These are phyloP conservation scores for Crithidia acanthocephali DNA, from an alignment of 208 protist species.

Conservation along the genomic window DNA sequence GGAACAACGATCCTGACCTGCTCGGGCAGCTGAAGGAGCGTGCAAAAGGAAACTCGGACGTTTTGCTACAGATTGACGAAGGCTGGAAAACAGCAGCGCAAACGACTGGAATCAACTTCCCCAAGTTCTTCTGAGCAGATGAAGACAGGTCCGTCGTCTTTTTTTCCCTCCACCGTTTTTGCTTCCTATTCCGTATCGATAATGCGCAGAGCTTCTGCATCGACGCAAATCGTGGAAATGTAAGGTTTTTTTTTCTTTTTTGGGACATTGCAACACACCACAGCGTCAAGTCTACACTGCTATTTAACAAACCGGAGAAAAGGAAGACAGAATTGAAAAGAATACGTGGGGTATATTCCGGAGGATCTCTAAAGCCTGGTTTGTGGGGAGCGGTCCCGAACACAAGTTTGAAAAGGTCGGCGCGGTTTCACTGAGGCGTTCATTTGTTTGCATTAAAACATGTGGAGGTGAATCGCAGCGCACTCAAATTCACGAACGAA, in stretches of 20 bases:
- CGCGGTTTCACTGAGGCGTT: no score
- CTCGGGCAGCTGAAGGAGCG: slow-evolving; percentile 69
- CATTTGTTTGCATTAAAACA: no score
- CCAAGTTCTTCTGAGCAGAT: slow-evolving; percentile 59
- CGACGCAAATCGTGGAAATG: no score
- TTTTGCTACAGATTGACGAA: slow-evolving; percentile 65
- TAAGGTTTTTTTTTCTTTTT: slow-evolving; percentile 11
- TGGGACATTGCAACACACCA: not conserved
- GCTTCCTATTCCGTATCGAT: slow-evolving; percentile 12
- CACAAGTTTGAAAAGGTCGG: no score
- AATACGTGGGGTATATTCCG: no score
- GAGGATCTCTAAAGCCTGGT: no score
- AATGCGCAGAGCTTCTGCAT: not conserved
- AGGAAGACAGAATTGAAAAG: no score
- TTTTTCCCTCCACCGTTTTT: slow-evolving; percentile 4
- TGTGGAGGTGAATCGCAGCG: no score
- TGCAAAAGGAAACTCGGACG: slow-evolving; percentile 59
- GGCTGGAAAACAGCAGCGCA: slow-evolving; percentile 68
- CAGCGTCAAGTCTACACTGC: not conserved
- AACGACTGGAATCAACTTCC: slow-evolving; percentile 43
- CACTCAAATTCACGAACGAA: no score
- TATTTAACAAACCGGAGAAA: not conserved
- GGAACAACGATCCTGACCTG: slow-evolving; percentile 57
- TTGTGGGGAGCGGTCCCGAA: no score
- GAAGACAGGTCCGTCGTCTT: no score